phyloP scores from a whole-genome alignment of 2,329 filamentous ascomycete species.

The Samsoniella hepiali region DNA sequence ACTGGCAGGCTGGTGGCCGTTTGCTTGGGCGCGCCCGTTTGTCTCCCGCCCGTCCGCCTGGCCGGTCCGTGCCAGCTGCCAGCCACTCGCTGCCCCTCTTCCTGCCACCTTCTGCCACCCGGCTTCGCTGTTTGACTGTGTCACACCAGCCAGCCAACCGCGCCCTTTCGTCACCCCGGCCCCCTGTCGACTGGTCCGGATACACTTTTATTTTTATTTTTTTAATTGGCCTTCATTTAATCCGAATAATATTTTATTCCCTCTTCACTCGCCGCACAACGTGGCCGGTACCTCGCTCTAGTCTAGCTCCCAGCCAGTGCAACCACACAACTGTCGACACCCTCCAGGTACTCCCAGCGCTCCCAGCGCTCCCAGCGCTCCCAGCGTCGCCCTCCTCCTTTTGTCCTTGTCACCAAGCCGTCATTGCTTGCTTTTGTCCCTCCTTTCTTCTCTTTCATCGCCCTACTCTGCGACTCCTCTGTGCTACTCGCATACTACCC shows the following conservation, averaged over 20 bases:
- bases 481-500: neutral
- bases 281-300: neutral
- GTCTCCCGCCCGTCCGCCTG: neutral
- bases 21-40: slow-evolving; percentile 5
- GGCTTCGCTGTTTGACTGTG: no score
- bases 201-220: neutral
- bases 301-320: neutral
- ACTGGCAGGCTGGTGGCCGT: neutral
- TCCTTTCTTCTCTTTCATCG: neutral
- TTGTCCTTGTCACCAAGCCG: neutral
- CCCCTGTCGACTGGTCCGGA: neutral
- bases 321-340: slow-evolving; percentile 3
- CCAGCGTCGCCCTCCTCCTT: neutral
- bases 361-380: neutral
- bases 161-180: neutral
- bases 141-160: neutral
- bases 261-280: neutral
- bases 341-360: neutral
- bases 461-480: neutral
- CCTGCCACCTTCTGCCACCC: neutral
- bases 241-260: no score
- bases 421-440: neutral
- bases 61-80: slow-evolving; percentile 11
- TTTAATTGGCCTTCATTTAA: neutral
- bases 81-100: slow-evolving; percentile 6